phyloP scores from a whole-genome alignment of 257 asterid genomes.

The Thymus quinquecostatus region DNA sequence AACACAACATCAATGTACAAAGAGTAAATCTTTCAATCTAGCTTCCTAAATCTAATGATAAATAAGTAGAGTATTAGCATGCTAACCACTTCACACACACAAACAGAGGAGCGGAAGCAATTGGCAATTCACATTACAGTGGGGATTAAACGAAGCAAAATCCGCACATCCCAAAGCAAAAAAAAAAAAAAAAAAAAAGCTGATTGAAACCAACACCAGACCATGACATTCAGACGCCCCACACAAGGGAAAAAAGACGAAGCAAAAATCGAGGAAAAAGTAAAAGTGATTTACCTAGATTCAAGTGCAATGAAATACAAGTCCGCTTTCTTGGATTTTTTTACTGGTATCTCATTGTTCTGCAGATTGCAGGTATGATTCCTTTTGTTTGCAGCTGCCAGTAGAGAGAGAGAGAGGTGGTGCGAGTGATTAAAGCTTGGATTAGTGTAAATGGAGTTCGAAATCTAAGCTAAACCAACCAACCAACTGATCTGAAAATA shows the following conservation, averaged over 20 bases:
- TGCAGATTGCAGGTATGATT: slow-evolving; percentile 36
- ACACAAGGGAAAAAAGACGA: background rate
- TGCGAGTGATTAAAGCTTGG: slow-evolving; percentile 20
- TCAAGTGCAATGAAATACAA: slow-evolving; percentile 27
- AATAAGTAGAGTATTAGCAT: background rate
- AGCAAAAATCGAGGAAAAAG: background rate
- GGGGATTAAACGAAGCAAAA: background rate
- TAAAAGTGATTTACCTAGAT: slow-evolving; percentile 32
- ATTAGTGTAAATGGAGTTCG: slow-evolving; percentile 14
- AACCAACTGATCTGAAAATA: background rate
- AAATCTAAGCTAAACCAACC: slow-evolving; percentile 19
- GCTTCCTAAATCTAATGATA: slow-evolving; percentile 20
- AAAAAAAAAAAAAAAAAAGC: background rate
- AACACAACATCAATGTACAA: background rate
- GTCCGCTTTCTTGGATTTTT: slow-evolving; percentile 25
- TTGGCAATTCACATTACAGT: slow-evolving; percentile 8
- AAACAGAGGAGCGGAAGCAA: background rate
- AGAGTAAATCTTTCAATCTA: background rate
- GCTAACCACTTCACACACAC: slow-evolving; percentile 1
- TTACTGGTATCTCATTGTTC: slow-evolving; percentile 17
- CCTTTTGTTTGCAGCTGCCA: slow-evolving; percentile 15
- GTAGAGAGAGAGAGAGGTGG: slow-evolving; percentile 4
- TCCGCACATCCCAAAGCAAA: slow-evolving; percentile 1
- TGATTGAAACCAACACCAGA: slow-evolving; percentile 16
- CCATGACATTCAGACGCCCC: slow-evolving; percentile 9